Evolutionary conservation across 2,329 filamentous ascomycete species (phyloP).

Genomic region (Ceratocystis cacaofunesta): DNA sequence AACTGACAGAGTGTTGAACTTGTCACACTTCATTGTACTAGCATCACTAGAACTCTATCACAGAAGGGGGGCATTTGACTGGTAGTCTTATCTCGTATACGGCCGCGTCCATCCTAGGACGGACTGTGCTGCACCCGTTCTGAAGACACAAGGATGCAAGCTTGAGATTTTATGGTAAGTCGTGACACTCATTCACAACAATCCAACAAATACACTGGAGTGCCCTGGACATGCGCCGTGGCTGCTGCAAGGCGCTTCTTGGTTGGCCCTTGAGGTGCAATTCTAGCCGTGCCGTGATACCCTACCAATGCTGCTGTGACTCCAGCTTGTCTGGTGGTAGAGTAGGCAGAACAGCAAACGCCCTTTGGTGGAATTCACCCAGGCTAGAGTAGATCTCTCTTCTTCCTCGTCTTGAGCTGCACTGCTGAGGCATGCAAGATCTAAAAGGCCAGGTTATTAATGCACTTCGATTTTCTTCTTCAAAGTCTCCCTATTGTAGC

Average conservation of each 20-base stretch:
- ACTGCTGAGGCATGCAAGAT: not conserved
- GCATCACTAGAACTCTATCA: not conserved
- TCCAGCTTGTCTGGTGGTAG: not conserved
- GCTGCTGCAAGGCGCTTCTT: not conserved
- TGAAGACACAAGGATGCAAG: not conserved
- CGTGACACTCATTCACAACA: not conserved
- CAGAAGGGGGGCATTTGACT: not conserved
- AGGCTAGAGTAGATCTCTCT: not conserved
- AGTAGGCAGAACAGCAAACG: not conserved
- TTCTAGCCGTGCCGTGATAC: not conserved
- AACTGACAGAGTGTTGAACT: not conserved
- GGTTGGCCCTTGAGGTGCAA: not conserved
- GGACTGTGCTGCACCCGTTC: not conserved
- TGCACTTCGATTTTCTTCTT: not conserved
- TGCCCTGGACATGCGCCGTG: not conserved
- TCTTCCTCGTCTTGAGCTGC: not conserved
- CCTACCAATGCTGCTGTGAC: not conserved
- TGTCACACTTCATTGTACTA: not conserved
- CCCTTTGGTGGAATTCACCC: not conserved
- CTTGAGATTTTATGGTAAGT: conserved; percentile 4
- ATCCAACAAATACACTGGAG: not conserved
- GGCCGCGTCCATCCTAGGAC: not conserved
- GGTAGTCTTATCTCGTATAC: not conserved
- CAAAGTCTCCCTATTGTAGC: not conserved
- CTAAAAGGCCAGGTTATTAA: conserved; percentile 4